Percentiles rank a stretch among this genome's conserved stretches.
phyloP scores from a whole-genome alignment of 2,329 filamentous ascomycete genomes.

The Venturia effusa region DNA sequence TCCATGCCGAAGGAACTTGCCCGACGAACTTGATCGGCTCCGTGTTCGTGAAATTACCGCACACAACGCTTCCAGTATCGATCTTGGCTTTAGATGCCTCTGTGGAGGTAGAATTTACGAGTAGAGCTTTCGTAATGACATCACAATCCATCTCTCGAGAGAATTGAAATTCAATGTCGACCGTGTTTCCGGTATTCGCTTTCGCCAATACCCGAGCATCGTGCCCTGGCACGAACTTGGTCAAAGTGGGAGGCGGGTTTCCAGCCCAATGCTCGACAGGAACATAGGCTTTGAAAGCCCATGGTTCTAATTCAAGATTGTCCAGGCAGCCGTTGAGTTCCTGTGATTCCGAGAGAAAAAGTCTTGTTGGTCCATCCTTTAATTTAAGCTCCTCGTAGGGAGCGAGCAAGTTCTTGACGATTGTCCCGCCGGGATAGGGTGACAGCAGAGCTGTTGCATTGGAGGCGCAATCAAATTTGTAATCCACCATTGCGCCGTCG shows the following conservation, averaged over 20 bases:
- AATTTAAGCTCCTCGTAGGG: constrained; percentile 47
- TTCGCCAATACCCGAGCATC: constrained; percentile 45
- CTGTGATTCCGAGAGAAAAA: constrained; percentile 30
- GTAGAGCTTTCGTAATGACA: constrained; percentile 39
- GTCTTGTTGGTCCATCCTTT: background rate
- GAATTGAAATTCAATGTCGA: constrained; percentile 47
- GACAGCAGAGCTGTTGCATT: constrained; percentile 39
- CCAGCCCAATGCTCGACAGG: constrained; percentile 38
- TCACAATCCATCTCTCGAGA: constrained; percentile 51
- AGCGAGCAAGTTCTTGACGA: constrained; percentile 52
- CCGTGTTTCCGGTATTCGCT: constrained; percentile 27
- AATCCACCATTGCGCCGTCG: constrained; percentile 37
- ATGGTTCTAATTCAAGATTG: constrained; percentile 41
- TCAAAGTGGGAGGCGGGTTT: constrained; percentile 45
- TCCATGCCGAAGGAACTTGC: constrained; percentile 44
- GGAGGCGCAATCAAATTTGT: constrained; percentile 44
- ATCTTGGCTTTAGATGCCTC: constrained; percentile 33
- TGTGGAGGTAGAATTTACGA: constrained; percentile 43
- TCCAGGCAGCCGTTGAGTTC: constrained; percentile 48
- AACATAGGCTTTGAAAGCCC: constrained; percentile 51
- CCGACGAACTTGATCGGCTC: constrained; percentile 21
- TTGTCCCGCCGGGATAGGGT: constrained; percentile 43
- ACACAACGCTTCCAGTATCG: constrained; percentile 30
- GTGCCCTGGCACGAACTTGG: constrained; percentile 49
- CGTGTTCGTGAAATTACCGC: constrained; percentile 23